Evolutionary conservation across 495 filamentous ascomycete genomes (phyloP).

Genomic region (Bacidia rubella): DNA sequence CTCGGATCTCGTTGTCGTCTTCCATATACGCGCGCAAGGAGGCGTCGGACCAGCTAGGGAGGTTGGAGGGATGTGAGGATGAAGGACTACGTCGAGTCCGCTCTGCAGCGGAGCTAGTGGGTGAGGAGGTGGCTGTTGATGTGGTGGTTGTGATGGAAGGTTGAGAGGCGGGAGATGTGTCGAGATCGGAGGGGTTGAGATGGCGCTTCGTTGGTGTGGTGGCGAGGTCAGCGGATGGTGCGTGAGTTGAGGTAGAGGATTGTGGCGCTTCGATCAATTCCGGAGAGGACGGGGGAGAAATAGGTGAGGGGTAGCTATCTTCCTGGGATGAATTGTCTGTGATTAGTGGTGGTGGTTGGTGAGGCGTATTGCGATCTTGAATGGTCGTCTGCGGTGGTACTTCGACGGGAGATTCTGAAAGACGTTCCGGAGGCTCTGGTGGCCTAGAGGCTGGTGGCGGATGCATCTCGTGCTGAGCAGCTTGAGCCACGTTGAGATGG

Average conservation of each 20-base stretch:
- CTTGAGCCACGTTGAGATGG: slow-evolving; percentile 6
- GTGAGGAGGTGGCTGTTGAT: slow-evolving; percentile 24
- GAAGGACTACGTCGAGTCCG: too few species aligned
- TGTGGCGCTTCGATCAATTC: slow-evolving; percentile 39
- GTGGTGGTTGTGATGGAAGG: not conserved
- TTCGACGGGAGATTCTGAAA: slow-evolving; percentile 69
- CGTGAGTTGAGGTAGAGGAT: not conserved
- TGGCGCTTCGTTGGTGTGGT: not conserved
- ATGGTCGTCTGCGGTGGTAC: slow-evolving; percentile 37
- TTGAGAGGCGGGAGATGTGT: not conserved
- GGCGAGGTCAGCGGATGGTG: not conserved
- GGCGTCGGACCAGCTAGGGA: slow-evolving; percentile 64
- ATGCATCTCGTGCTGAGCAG: slow-evolving; percentile 10
- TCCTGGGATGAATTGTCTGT: slow-evolving; percentile 53
- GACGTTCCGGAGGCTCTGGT: slow-evolving; percentile 26
- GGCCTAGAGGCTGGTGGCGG: slow-evolving; percentile 5
- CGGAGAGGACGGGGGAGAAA: slow-evolving; percentile 53
- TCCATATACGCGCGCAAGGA: slow-evolving; percentile 81
- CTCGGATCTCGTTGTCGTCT: slow-evolving; percentile 78
- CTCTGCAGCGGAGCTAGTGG: slow-evolving; percentile 18
- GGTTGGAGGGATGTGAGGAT: slow-evolving; percentile 12
- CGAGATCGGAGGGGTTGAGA: not conserved
- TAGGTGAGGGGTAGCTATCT: slow-evolving; percentile 42
- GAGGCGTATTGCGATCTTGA: slow-evolving; percentile 17
- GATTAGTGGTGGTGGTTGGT: slow-evolving; percentile 40